Evolutionary conservation across 2,329 filamentous ascomycete species (phyloP).

Genomic region (Aspergillus quadricinctus): DNA sequence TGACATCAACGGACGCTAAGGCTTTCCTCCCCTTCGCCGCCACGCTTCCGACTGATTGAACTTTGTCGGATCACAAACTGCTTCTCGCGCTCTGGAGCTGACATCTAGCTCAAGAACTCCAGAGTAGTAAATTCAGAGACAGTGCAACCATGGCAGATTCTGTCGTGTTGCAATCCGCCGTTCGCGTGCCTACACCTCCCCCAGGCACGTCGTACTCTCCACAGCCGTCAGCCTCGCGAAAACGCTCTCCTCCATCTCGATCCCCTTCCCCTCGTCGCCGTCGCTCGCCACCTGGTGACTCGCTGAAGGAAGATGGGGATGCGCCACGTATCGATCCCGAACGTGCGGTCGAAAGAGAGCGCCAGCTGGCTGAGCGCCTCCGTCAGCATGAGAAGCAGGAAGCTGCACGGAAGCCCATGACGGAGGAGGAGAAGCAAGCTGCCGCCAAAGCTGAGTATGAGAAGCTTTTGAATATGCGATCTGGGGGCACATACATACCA

Average conservation of each 20-base stretch:
- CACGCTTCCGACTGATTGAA: conserved; percentile 4
- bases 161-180: conserved; percentile 51
- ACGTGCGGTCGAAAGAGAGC: conserved; percentile 47
- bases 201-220: conserved; percentile 47
- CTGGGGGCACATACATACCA: conserved; percentile 93
- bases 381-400: conserved; percentile 49
- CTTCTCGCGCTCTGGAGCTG: conserved; percentile 7
- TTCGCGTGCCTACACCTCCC: conserved; percentile 56
- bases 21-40: conserved; percentile 18
- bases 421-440: conserved; percentile 80
- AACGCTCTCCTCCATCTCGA: conserved; percentile 53
- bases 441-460: conserved; percentile 89
- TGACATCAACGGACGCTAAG: conserved; percentile 15
- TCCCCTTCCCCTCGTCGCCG: conserved; percentile 51
- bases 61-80: not conserved
- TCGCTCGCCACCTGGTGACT: conserved; percentile 41
- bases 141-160: conserved; percentile 34
- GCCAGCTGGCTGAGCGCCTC: conserved; percentile 50
- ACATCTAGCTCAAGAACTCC: conserved; percentile 4
- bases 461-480: conserved; percentile 86
- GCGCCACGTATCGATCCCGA: conserved; percentile 49
- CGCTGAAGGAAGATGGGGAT: conserved; percentile 31
- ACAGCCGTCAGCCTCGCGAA: conserved; percentile 48
- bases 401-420: conserved; percentile 49
- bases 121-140: conserved; percentile 16